phyloP scores from a whole-genome alignment of 768 basidiomycete genomes.

The Hygrocybe coccinea region DNA sequence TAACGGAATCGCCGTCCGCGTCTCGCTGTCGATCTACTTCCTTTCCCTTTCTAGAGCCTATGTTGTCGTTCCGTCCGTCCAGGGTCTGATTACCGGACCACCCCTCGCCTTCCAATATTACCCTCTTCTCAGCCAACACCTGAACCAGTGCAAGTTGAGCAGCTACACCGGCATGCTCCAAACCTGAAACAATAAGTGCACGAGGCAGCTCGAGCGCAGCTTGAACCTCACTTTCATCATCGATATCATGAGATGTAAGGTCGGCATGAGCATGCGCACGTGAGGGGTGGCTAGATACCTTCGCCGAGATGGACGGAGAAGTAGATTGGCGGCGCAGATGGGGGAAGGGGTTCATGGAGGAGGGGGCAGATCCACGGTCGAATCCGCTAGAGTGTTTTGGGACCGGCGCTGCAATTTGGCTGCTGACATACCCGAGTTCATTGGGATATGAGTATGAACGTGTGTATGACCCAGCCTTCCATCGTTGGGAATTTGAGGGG shows the following conservation, averaged over 20 bases:
- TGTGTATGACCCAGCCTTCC: slow-evolving; percentile 15
- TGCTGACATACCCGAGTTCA: slow-evolving; percentile 18
- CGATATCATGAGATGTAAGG: not conserved
- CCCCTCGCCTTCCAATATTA: slow-evolving; percentile 41
- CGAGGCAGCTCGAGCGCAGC: slow-evolving; percentile 40
- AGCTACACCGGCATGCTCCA: slow-evolving; percentile 54
- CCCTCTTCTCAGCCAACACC: slow-evolving; percentile 47
- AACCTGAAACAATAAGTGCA: slow-evolving; percentile 63
- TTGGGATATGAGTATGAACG: slow-evolving; percentile 36
- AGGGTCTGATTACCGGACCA: not conserved
- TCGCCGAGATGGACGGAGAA: slow-evolving; percentile 4
- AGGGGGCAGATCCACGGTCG: slow-evolving; percentile 3
- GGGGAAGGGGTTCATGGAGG: not conserved
- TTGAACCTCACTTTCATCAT: slow-evolving; percentile 15
- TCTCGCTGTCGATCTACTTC: slow-evolving; percentile 16
- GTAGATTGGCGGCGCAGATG: slow-evolving; percentile 10
- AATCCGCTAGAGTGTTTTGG: not conserved
- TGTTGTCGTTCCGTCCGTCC: slow-evolving; percentile 1
- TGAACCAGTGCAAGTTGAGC: slow-evolving; percentile 56
- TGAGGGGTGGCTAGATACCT: not conserved
- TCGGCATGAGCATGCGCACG: not conserved
- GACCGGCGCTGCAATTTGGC: not conserved
- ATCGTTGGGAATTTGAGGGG: not conserved
- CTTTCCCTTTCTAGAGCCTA: slow-evolving; percentile 13
- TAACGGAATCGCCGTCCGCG: slow-evolving; percentile 26